Base-by-base conservation (phyloP, 768 basidiomycete genomes). In the Tylopilus sp. region DNA sequence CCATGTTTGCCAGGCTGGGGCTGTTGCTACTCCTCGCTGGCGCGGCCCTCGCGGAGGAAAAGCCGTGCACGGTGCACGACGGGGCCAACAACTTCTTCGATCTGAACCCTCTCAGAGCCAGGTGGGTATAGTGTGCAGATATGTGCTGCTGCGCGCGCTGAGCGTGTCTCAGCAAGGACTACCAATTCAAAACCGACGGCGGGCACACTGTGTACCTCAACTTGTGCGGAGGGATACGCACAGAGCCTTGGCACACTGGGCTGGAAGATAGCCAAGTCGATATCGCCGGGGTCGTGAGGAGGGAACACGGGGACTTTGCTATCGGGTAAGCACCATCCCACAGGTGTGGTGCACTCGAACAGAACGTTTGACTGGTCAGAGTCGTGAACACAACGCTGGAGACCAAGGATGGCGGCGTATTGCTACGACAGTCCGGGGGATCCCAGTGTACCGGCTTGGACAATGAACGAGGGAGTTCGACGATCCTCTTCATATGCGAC, bases 401-500 rank as follows among this genome's bases (percentile, higher is more conserved):
- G 54, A 55, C 87, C 45, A 68, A 78, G 55, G 75, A 78, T 49
- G 74, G 79, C 28, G 66, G 80, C 45, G 78, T 87, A 21, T 62
- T 85, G 52, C 67, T 91, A 40, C 71, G 78, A 31, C 72, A 88
- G 57, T 72, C 80, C 10, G 71, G 79, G 31, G 91, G 92, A 13
- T 87, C 89, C 1, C 69, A 70, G 2, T 93, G 91, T 69, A 73
- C 75, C 28, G 67, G 72, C n/a, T 72, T 70, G 55, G 62, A 53
- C 28, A 22, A 60, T 31, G 65, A 78, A 34, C 75, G 71, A 21
- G 87, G 81, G 9, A 87, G 86, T 6, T 80, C 89, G 3, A 77
- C 82, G 21, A 78, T 93, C 31, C 78, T 86, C 55, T 94, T 94
- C 63, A 74, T 87, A 25, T 95, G 92, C 66, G 89, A 91, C 55